These are phyloP conservation scores for Coprinopsis strossmayeri DNA, from an alignment of 768 basidiomycete genomes.

Conservation along the genomic window DNA sequence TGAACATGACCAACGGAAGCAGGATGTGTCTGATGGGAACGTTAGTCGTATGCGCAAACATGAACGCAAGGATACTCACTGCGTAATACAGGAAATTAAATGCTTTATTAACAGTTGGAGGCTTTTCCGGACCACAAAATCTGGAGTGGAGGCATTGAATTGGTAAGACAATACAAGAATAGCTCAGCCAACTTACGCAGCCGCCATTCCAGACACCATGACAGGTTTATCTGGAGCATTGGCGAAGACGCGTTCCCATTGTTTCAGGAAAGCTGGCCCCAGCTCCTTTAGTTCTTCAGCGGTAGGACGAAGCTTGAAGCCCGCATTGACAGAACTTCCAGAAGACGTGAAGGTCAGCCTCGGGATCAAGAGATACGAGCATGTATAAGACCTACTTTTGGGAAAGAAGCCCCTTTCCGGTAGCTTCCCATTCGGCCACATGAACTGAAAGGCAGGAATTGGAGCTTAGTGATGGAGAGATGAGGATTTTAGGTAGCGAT, in stretches of 20 bases:
- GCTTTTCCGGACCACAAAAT: not conserved
- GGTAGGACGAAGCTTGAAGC: slow-evolving; percentile 50
- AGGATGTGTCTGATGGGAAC: slow-evolving; percentile 28
- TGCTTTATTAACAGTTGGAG: too few relatives aligned
- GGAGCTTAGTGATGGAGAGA: too few relatives aligned
- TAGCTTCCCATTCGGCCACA: too few relatives aligned
- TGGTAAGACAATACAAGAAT: not conserved
- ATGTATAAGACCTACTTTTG: slow-evolving; percentile 35
- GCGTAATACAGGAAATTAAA: slow-evolving; percentile 16
- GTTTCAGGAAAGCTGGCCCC: slow-evolving; percentile 37
- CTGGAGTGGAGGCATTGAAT: not conserved
- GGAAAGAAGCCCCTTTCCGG: slow-evolving; percentile 14
- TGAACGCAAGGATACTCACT: slow-evolving; percentile 2
- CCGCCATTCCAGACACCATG: slow-evolving; percentile 31
- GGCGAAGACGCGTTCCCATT: slow-evolving; percentile 47
- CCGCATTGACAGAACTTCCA: too few relatives aligned
- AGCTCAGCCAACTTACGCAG: slow-evolving; percentile 28
- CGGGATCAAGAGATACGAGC: too few relatives aligned
- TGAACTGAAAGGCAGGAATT: not conserved
- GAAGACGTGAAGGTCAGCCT: too few relatives aligned
- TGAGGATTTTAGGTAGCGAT: too few relatives aligned
- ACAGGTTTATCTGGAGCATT: slow-evolving; percentile 51
- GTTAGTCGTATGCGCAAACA: not conserved
- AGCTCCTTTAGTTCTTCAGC: slow-evolving; percentile 42
- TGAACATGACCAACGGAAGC: slow-evolving; percentile 41